phyloP scores from a whole-genome alignment of 345 rosid genomes.

The Acer saccharum region DNA sequence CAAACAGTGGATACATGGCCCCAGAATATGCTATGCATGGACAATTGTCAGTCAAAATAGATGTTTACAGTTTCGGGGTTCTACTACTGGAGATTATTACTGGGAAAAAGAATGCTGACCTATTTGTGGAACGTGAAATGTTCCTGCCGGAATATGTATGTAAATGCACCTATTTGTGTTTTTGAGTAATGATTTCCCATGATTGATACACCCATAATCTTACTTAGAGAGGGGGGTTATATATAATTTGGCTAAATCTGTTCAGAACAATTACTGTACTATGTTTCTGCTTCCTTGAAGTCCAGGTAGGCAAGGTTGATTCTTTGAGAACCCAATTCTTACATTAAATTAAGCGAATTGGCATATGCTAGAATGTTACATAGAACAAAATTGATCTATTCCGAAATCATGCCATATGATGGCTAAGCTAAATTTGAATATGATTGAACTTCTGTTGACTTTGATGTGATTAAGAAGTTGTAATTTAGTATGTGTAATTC shows the following conservation, averaged over 20 bases:
- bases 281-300: too few relatives aligned
- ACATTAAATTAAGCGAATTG: neutral
- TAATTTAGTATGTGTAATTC: neutral
- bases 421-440: neutral
- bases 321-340: neutral
- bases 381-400: conserved; percentile 1
- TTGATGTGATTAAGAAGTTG: neutral
- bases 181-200: too few relatives aligned
- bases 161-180: neutral
- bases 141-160: neutral
- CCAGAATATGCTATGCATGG: neutral
- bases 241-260: too few relatives aligned
- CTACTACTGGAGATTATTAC: neutral
- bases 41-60: neutral
- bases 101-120: neutral
- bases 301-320: too few relatives aligned
- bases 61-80: neutral
- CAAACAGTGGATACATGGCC: neutral
- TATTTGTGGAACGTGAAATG: neutral
- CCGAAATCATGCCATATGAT: neutral
- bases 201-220: too few relatives aligned
- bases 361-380: neutral
- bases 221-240: too few relatives aligned
- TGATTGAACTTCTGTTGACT: neutral
- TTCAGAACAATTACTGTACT: too few relatives aligned